A percentile compares a stretch with the other conserved stretches of the same genome.
These are phyloP conservation scores for Dillenia turbinata DNA, from an alignment of 164 flowering plant species.

Conservation along the genomic window DNA sequence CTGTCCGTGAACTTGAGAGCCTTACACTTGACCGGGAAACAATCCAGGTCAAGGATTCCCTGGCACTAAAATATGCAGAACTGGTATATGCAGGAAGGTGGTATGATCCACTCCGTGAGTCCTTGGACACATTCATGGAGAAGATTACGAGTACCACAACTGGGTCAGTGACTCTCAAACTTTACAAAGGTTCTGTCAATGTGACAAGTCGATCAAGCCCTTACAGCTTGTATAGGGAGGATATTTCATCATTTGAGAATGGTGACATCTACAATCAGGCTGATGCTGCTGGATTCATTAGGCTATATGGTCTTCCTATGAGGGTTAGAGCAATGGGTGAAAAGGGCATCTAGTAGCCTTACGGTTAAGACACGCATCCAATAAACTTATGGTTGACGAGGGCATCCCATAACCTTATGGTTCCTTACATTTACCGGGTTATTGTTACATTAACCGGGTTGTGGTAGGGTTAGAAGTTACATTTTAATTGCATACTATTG, in stretches of 20 bases:
- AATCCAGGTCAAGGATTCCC: slow-evolving; percentile 65
- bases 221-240: slow-evolving; percentile 76
- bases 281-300: slow-evolving; percentile 93
- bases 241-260: slow-evolving; percentile 84
- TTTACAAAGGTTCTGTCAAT: slow-evolving; percentile 78
- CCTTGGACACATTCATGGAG: slow-evolving; percentile 92
- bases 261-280: slow-evolving; percentile 84
- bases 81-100: slow-evolving; percentile 94
- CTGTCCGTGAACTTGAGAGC: slow-evolving; percentile 80
- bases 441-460: too few relatives aligned
- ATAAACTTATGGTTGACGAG: too few relatives aligned
- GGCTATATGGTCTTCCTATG: slow-evolving; percentile 84
- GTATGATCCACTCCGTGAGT: slow-evolving; percentile 89
- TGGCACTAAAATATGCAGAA: slow-evolving; percentile 92
- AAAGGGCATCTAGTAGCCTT: slow-evolving; percentile 36
- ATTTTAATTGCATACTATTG: too few relatives aligned
- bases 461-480: too few relatives aligned
- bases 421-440: too few relatives aligned
- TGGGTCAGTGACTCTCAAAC: slow-evolving; percentile 77
- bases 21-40: slow-evolving; percentile 88
- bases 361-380: too few relatives aligned
- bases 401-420: too few relatives aligned
- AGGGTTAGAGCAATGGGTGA: slow-evolving; percentile 90
- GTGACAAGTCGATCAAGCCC: slow-evolving; percentile 66
- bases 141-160: slow-evolving; percentile 74